Base-by-base conservation (phyloP, 1,284 basidiomycete genomes). In the Singerocomus inundabilis region DNA sequence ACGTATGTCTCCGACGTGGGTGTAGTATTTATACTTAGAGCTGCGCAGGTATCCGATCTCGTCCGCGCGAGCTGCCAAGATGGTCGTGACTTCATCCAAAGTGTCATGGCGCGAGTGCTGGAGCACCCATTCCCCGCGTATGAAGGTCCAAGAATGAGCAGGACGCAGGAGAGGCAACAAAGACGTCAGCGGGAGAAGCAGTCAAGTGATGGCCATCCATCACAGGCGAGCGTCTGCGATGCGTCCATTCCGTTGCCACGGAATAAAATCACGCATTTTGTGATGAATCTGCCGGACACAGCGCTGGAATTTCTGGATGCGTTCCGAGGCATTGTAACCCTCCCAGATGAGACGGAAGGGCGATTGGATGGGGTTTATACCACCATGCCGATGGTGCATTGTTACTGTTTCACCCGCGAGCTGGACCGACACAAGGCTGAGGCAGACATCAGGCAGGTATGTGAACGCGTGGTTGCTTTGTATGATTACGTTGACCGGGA, bases 201-300 rank as follows among this genome's bases (percentile, higher is more conserved):
- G 21, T 33, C 49, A 9, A 52, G 50, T 15, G 57, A 60, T 35
- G 52, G 30, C 15, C 46, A 44, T 33, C 33, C 55, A 40, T 49
- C 35, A 41, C 44, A 36, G 31, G 25, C 37, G 45, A 38, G 35
- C 21, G 37, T 8, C 10, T 24, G 35, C 32, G 31, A 33, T 47
- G 39, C 29, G 12, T 26, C 46, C 5, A 26, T 35, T 25, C 53
- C 45, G 15, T 63, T 67, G 25, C 58, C 67, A 29, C 78, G 86
- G 50, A 75, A 74, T 48, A 73, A 79, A 29, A 82, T 95, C 56
- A 77, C 84, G 21, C 96, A 98, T 67, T 97, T 92, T 63, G 86
- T 98, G 18, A 97, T 99, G 93, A 99, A 99, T 69, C 77, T 99
- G 21, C 97, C 97, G 4, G 93, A 92, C 52, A 87, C 86, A 25